A percentile compares a stretch with the other conserved stretches of the same genome.
These are phyloP conservation scores for Xylariales sp. DNA, from an alignment of 2,329 filamentous ascomycete genomes.

Conservation along the genomic window DNA sequence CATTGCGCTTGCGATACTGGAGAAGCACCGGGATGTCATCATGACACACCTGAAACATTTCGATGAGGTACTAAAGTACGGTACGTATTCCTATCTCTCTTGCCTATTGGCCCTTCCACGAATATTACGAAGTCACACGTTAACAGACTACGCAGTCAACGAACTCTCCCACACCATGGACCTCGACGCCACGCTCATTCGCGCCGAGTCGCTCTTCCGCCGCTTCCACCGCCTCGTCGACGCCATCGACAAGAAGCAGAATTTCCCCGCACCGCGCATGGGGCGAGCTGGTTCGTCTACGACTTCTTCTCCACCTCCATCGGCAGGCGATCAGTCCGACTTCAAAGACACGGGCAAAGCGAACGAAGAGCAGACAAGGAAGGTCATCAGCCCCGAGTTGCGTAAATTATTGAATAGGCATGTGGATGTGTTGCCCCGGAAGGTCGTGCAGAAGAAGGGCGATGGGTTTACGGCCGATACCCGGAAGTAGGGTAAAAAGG, in stretches of 20 bases:
- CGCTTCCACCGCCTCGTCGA: constrained; percentile 86
- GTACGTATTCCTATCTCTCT: constrained; percentile 47
- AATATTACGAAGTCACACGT: too few relatives aligned
- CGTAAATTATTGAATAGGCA: constrained; percentile 45
- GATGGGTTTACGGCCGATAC: constrained; percentile 19
- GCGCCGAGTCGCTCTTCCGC: constrained; percentile 83
- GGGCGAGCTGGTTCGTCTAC: constrained; percentile 15
- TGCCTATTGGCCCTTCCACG: too few relatives aligned
- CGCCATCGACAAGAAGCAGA: constrained; percentile 84
- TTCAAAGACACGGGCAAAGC: constrained; percentile 31
- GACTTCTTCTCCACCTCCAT: constrained; percentile 11
- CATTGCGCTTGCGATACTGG: constrained; percentile 85
- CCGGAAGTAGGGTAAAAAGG: constrained; percentile 13
- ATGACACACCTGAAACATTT: constrained; percentile 93
- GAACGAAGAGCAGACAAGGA: constrained; percentile 32
- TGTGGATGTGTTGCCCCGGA: constrained; percentile 24
- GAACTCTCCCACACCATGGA: constrained; percentile 93
- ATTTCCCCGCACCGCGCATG: constrained; percentile 61
- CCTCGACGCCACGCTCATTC: constrained; percentile 75
- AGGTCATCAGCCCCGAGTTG: constrained; percentile 54
- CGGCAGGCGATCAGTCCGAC: constrained; percentile 11
- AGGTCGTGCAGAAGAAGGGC: constrained; percentile 20
- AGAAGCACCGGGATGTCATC: constrained; percentile 94
- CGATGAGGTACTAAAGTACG: constrained; percentile 95
- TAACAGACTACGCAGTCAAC: too few relatives aligned